A percentile compares a stretch with the other conserved stretches of the same genome.
phyloP scores from a whole-genome alignment of 169 alveolate species.

The Cytauxzoon felis region DNA sequence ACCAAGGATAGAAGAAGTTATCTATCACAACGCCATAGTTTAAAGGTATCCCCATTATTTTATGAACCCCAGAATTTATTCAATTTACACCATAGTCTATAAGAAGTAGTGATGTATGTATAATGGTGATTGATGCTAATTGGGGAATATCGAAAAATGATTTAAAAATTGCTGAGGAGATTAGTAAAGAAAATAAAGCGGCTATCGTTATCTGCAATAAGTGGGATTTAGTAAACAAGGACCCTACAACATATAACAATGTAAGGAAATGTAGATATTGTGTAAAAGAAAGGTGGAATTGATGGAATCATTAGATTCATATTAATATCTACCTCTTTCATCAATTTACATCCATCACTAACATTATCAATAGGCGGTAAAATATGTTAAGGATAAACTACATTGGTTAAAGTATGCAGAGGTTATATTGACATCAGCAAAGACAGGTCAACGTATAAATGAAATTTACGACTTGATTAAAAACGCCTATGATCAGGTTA shows the following conservation, averaged over 20 bases:
- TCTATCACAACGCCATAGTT: conserved; percentile 41
- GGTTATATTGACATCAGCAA: conserved; percentile 68
- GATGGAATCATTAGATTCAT: no score
- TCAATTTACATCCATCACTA: background rate
- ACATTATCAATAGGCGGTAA: conserved; percentile 36
- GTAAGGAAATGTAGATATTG: conserved; percentile 2
- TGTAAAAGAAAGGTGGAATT: no score
- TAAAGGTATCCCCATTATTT: conserved; percentile 19
- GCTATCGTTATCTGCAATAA: conserved; percentile 74
- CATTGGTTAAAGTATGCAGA: conserved; percentile 70
- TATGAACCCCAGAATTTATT: no score
- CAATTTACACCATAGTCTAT: conserved; percentile 46
- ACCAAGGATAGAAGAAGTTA: conserved; percentile 45
- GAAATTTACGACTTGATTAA: conserved; percentile 60
- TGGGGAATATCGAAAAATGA: conserved; percentile 74
- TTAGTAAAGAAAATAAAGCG: conserved; percentile 61
- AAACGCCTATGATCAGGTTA: conserved; percentile 57
- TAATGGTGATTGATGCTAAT: conserved; percentile 69
- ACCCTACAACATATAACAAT: conserved; percentile 64
- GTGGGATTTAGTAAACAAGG: conserved; percentile 76
- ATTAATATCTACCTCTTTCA: no score
- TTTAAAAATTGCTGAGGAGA: conserved; percentile 68
- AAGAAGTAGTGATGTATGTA: conserved; percentile 69
- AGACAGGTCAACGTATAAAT: conserved; percentile 68
- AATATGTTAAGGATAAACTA: conserved; percentile 66